phyloP scores from a whole-genome alignment of 768 basidiomycete species.

The Amanita molliuscula region DNA sequence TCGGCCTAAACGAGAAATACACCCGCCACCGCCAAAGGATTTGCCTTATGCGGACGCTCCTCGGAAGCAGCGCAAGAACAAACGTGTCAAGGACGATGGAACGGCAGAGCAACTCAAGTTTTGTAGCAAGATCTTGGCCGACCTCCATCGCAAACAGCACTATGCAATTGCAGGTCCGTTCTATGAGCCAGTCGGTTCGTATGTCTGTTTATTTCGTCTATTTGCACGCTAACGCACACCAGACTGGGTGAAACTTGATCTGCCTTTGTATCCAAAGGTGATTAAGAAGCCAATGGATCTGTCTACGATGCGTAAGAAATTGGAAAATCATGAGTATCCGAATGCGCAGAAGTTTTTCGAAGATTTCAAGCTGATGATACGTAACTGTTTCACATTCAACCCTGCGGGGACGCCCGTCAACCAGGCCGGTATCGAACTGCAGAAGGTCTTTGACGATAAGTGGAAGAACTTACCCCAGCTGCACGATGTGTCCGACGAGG shows the following conservation, averaged over 20 bases:
- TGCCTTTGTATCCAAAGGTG: slow-evolving; percentile 80
- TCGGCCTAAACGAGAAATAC: slow-evolving; percentile 97
- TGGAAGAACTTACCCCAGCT: slow-evolving; percentile 72
- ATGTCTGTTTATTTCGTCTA: slow-evolving; percentile 3
- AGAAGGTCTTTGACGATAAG: slow-evolving; percentile 85
- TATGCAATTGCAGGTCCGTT: slow-evolving; percentile 69
- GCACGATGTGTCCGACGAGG: slow-evolving; percentile 47
- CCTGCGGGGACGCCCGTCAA: slow-evolving; percentile 82
- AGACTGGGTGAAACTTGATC: slow-evolving; percentile 72
- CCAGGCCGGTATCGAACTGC: slow-evolving; percentile 75
- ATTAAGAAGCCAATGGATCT: slow-evolving; percentile 97
- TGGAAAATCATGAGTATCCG: slow-evolving; percentile 68
- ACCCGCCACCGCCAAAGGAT: slow-evolving; percentile 91
- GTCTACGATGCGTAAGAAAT: slow-evolving; percentile 76
- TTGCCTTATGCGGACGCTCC: slow-evolving; percentile 71
- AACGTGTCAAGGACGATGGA: slow-evolving; percentile 52
- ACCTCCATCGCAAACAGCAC: slow-evolving; percentile 75
- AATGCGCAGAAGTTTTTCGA: slow-evolving; percentile 75
- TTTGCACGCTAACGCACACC: slow-evolving; percentile 6
- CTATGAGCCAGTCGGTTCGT: slow-evolving; percentile 88
- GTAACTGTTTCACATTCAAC: slow-evolving; percentile 90
- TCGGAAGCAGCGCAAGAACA: slow-evolving; percentile 56
- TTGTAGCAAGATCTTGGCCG: slow-evolving; percentile 63
- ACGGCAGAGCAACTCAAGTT: slow-evolving; percentile 79
- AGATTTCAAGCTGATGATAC: slow-evolving; percentile 92